A percentile compares a stretch with the other conserved stretches of the same genome.
These are phyloP conservation scores for Papiliotrema flavescens DNA, from an alignment of 1,284 basidiomycete genomes.

Conservation along the genomic window DNA sequence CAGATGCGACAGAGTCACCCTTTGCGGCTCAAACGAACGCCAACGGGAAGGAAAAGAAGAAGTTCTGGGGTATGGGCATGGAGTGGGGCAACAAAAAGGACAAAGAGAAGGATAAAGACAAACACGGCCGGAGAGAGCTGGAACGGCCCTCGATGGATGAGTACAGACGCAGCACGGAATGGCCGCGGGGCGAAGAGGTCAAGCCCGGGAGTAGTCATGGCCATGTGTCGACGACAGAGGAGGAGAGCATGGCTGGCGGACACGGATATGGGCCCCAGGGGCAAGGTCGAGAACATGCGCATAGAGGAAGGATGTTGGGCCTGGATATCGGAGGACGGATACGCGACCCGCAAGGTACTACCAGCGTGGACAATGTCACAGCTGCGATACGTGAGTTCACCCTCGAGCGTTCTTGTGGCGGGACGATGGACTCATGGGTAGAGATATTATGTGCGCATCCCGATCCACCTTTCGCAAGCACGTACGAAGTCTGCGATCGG, in stretches of 20 bases:
- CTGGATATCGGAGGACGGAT: conserved; percentile 12
- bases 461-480: conserved; percentile 32
- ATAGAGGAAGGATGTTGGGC: conserved; percentile 16
- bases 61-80: conserved; percentile 31
- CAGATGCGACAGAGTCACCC: conserved; percentile 6
- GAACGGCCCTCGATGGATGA: conserved; percentile 3
- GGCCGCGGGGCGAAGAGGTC: conserved; percentile 1
- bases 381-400: conserved; percentile 36
- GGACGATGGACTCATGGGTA: conserved; percentile 5
- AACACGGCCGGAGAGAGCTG: conserved; percentile 2
- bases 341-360: not conserved
- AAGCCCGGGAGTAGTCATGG: conserved; percentile 10
- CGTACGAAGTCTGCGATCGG: conserved; percentile 43
- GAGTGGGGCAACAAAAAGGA: conserved; percentile 15
- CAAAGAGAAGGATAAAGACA: conserved; percentile 14
- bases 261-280: too few species aligned
- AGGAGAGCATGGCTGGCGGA: conserved; percentile 7
- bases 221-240: conserved; percentile 11
- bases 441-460: conserved; percentile 29
- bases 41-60: conserved; percentile 31
- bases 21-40: not conserved
- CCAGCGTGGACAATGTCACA: conserved; percentile 26
- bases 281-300: not conserved
- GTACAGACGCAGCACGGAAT: conserved; percentile 4
- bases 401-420: not conserved